Evolutionary conservation across 108 stramenopile species (phyloP).

Genomic region (Asterionellopsis glacialis): DNA sequence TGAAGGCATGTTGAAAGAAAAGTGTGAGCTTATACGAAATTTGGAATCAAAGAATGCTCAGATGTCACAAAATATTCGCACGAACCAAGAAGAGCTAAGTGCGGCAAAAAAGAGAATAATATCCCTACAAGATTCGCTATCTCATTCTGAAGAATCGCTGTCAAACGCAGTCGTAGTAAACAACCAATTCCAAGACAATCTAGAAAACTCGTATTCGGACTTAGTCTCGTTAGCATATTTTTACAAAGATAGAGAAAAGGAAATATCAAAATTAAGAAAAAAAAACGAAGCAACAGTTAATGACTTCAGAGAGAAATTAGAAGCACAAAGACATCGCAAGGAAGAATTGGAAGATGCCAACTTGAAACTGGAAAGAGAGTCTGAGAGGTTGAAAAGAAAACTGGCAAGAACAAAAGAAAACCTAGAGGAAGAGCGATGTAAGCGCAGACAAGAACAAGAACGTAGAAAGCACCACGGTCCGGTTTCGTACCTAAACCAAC

Average conservation of each 20-base stretch:
- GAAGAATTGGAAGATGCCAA: constrained; percentile 19
- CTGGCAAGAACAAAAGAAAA: constrained; percentile 25
- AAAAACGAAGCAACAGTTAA: no score
- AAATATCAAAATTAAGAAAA: no score
- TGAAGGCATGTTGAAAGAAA: no score
- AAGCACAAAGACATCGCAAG: no score
- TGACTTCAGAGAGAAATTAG: no score
- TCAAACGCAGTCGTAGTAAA: background rate
- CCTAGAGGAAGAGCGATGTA: constrained; percentile 10
- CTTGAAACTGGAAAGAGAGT: constrained; percentile 25
- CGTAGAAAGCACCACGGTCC: constrained; percentile 28
- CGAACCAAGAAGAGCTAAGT: background rate
- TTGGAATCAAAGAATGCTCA: no score
- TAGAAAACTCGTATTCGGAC: no score
- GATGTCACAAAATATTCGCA: no score
- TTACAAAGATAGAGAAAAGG: no score
- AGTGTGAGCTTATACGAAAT: no score
- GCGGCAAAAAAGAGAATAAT: background rate
- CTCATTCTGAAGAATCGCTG: constrained; percentile 1
- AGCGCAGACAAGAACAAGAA: constrained; percentile 7
- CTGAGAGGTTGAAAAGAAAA: constrained; percentile 23
- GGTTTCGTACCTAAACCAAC: constrained; percentile 59
- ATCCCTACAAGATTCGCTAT: constrained; percentile 3
- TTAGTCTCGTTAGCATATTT: no score
- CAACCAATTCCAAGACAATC: no score